Evolutionary conservation across 2,329 filamentous ascomycete species (phyloP).

Genomic region (Tolypocladium paradoxum): DNA sequence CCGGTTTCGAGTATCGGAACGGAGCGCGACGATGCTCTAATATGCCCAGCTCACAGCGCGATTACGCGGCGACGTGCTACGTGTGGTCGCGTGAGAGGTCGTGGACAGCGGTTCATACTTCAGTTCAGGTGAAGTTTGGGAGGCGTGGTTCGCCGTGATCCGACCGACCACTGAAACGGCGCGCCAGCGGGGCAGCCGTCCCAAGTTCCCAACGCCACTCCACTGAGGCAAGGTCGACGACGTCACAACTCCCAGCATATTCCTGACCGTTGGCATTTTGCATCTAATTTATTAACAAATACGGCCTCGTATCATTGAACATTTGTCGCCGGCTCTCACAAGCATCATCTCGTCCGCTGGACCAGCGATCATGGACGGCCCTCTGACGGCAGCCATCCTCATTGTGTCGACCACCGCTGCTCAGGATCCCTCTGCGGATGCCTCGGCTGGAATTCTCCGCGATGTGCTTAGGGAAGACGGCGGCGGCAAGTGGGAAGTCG

Average conservation of each 20-base stretch:
- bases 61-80: background rate
- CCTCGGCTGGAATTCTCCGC: constrained; percentile 54
- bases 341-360: background rate
- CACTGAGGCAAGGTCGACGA: background rate
- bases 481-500: constrained; percentile 59
- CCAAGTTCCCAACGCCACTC: too few species aligned
- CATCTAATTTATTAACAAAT: background rate
- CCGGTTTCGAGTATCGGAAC: too few species aligned
- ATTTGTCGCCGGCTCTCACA: background rate
- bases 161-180: background rate
- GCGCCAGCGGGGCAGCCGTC: background rate
- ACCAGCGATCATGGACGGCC: constrained; percentile 15
- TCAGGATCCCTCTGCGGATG: constrained; percentile 68
- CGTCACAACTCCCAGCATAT: background rate
- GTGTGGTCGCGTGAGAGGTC: background rate
- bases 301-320: background rate
- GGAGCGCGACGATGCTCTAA: background rate
- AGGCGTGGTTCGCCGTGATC: background rate
- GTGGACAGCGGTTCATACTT: too few species aligned
- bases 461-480: constrained; percentile 59
- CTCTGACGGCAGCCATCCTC: constrained; percentile 65
- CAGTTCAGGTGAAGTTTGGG: background rate
- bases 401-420: constrained; percentile 87
- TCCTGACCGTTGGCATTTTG: background rate
- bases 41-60: background rate